A percentile compares a stretch with the other conserved stretches of the same genome.
Evolutionary conservation across 257 asterid genomes (phyloP).

Genomic region (Nyctanthes arbortristis): DNA sequence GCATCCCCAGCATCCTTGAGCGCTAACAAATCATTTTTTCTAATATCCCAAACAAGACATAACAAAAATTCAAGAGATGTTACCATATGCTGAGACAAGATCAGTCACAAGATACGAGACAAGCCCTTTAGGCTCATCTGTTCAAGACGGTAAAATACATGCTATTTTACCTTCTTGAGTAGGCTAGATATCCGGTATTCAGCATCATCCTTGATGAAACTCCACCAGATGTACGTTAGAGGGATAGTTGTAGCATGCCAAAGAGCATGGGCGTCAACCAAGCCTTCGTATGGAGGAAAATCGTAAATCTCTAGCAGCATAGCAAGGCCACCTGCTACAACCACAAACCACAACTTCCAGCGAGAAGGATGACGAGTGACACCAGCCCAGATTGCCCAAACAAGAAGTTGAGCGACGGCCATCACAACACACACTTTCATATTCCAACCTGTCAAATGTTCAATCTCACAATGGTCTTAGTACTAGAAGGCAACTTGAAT

Average conservation of each 20-base stretch:
- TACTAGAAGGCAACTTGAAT: neutral
- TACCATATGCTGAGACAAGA: neutral
- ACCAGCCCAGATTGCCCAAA: slow-evolving; percentile 69
- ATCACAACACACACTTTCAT: slow-evolving; percentile 58
- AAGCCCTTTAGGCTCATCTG: neutral
- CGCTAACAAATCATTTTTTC: neutral
- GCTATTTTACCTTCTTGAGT: slow-evolving; percentile 55
- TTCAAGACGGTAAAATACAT: neutral
- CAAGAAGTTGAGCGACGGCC: slow-evolving; percentile 48
- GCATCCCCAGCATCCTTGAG: neutral
- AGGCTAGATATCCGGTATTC: slow-evolving; percentile 54
- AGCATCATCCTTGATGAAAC: slow-evolving; percentile 70
- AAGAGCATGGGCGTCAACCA: slow-evolving; percentile 59
- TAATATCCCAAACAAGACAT: neutral
- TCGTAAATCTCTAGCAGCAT: slow-evolving; percentile 58
- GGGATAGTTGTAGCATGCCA: slow-evolving; percentile 67
- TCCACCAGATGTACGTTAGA: slow-evolving; percentile 70
- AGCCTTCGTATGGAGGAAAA: slow-evolving; percentile 59
- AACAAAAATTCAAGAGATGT: slow-evolving; percentile 2
- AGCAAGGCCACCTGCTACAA: slow-evolving; percentile 53
- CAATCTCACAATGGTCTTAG: neutral
- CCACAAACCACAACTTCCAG: slow-evolving; percentile 67
- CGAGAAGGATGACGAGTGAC: slow-evolving; percentile 51
- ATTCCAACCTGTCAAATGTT: slow-evolving; percentile 58
- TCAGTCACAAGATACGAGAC: neutral